Evolutionary conservation across 441 rosid genomes (phyloP), one percentile per base, ranked within the genome.

Genomic region (Adansonia grandidieri): DNA sequence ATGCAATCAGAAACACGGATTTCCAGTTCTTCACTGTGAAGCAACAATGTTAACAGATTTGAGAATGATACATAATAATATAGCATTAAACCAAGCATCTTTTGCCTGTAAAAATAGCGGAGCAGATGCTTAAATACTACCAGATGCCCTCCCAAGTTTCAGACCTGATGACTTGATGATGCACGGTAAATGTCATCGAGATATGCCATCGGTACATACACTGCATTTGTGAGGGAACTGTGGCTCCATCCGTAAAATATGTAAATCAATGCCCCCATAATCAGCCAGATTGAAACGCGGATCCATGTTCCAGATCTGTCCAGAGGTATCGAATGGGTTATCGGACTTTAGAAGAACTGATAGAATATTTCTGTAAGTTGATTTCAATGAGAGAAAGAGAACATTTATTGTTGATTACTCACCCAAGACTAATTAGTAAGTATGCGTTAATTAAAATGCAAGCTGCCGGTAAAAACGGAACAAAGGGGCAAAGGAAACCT

Each of bases 401-500:
- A 42, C 40, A 42, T 37, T 53, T 20, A 20, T 78, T 32, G 54
- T 67, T 42, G 62, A 15, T 79, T 63, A 80, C 94, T 87, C 83
- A 91, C 95, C 92, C 95, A 51, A 92, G 87, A 84, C 87, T 89
- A 77, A 91, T 81, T 76, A 92, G 78, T 76, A 92, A 80, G 85
- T 89, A 91, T 80, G 87, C 84, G 77, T 92, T 92, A 86, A 92
- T 81, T 40, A 92, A 89, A 81, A 92, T 86, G 89, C 95, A 86
- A 64, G 86, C 88, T 60, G 84, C 86, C 0, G 97, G 97, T 72
- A 92, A 80, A 80, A 81, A 84, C 6, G 97, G 97, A 61, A 92
- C 95, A 32, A 82, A 88, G 19, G 95, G 95, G 79, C 97, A 92
- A 40, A 76, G 77, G 69, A 92, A 92, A 78, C 94, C 96, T 92